Conservation (phyloP, 441 rosid species). For the Populus hybrid region DNA sequence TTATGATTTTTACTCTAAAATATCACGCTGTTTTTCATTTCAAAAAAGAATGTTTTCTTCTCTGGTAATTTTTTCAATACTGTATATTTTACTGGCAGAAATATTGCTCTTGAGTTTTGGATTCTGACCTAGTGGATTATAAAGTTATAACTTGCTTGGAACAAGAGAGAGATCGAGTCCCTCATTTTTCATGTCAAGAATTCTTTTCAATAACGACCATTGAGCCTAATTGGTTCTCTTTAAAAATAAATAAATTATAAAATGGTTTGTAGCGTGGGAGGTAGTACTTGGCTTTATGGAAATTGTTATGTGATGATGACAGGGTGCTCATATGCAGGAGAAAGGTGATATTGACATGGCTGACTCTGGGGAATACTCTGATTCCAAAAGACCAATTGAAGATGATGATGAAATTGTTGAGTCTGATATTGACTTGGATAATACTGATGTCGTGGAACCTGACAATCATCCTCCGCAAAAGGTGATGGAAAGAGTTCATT, state of each 20-base stretch:
- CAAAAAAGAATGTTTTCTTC: not conserved
- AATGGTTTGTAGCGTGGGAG: not conserved
- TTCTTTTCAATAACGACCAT: not conserved
- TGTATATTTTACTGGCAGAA: not conserved
- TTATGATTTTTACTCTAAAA: no score
- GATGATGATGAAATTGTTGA: conserved; percentile 70
- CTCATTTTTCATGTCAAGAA: no score
- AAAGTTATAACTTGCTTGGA: not conserved
- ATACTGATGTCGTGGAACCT: conserved; percentile 64
- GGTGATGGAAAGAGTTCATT: conserved; percentile 40
- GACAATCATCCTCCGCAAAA: conserved; percentile 88
- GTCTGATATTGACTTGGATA: conserved; percentile 87
- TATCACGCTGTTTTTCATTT: no score
- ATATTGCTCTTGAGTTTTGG: not conserved
- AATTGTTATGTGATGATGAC: not conserved
- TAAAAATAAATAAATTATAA: not conserved
- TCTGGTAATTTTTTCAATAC: not conserved
- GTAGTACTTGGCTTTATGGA: conserved; percentile 2
- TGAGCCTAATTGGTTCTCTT: not conserved
- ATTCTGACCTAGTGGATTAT: not conserved
- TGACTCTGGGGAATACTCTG: conserved; percentile 24
- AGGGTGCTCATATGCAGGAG: conserved; percentile 29
- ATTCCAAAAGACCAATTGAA: conserved; percentile 35
- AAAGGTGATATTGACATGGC: conserved; percentile 36
- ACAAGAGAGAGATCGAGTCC: not conserved